These are phyloP conservation scores for Cercospora sp. DNA, from an alignment of 2,329 filamentous ascomycete species.

Conservation along the genomic window DNA sequence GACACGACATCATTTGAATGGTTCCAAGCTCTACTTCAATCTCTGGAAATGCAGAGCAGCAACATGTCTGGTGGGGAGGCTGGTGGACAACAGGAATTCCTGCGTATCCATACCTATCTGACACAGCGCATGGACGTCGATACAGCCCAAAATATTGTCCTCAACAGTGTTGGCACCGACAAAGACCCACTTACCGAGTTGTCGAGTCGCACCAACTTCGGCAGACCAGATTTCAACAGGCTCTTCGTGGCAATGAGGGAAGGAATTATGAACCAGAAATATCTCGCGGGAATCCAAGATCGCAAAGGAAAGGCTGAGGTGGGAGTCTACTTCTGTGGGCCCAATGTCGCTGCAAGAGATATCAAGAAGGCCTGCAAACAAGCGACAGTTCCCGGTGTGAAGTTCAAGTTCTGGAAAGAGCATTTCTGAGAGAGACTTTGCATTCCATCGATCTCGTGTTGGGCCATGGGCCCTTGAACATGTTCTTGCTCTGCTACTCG, in stretches of 20 bases:
- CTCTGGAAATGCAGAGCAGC: conserved; percentile 81
- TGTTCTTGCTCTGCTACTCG: too few species aligned
- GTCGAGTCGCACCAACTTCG: conserved; percentile 87
- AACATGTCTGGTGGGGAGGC: conserved; percentile 50
- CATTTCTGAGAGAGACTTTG: conserved; percentile 54
- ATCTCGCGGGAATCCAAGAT: conserved; percentile 68
- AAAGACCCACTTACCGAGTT: conserved; percentile 91
- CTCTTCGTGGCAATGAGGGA: conserved; percentile 83
- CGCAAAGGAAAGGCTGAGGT: conserved; percentile 70
- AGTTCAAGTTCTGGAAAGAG: conserved; percentile 99
- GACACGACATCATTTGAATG: conserved; percentile 96
- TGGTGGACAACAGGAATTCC: conserved; percentile 72
- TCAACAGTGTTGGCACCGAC: conserved; percentile 87
- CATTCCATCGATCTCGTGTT: too few species aligned
- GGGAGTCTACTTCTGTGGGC: conserved; percentile 97
- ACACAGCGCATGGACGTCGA: conserved; percentile 91
- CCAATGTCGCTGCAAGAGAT: conserved; percentile 73
- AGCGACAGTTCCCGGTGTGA: conserved; percentile 73
- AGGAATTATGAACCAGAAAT: conserved; percentile 80
- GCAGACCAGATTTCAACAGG: conserved; percentile 81
- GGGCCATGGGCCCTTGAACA: too few species aligned
- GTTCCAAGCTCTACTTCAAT: conserved; percentile 93
- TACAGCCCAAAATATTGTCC: conserved; percentile 92
- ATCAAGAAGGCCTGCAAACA: conserved; percentile 79
- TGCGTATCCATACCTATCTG: conserved; percentile 97